Percentiles rank a stretch among this genome's conserved stretches.
Conservation (phyloP, 108 stramenopile genomes). For the Cyclotella atomus region DNA sequence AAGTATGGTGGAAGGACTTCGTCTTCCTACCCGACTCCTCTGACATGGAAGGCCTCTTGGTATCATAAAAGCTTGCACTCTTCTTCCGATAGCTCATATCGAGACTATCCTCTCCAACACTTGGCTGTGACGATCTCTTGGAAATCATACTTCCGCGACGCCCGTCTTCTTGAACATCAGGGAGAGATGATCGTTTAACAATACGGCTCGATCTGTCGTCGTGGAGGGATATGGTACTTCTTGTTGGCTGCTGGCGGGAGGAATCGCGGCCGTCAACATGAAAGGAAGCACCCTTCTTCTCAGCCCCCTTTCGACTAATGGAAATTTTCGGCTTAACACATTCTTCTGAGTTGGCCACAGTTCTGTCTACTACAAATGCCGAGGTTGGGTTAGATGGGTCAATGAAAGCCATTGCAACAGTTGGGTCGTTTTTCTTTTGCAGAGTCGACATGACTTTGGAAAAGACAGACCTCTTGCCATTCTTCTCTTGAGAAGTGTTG, state of each 20-base stretch:
- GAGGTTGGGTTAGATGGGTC: constrained; percentile 29
- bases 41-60: constrained; percentile 1
- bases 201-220: neutral
- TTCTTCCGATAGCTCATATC: neutral
- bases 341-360: constrained; percentile 5
- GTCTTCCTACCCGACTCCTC: neutral
- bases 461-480: constrained; percentile 34
- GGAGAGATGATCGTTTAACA: neutral
- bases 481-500: constrained; percentile 1
- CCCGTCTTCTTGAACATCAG: constrained; percentile 4
- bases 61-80: neutral
- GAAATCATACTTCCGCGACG: neutral
- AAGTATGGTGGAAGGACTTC: constrained; percentile 11
- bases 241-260: neutral
- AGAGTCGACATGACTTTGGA: constrained; percentile 38
- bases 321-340: constrained; percentile 10
- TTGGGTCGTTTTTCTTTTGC: constrained; percentile 19
- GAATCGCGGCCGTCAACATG: neutral
- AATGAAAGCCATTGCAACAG: constrained; percentile 29
- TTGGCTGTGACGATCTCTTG: constrained; percentile 1
- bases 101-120: constrained; percentile 2
- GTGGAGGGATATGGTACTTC: constrained; percentile 13
- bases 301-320: constrained; percentile 5
- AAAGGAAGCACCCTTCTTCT: constrained; percentile 11
- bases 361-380: constrained; percentile 30